These are phyloP conservation scores for Leccinum uliginosum DNA, from an alignment of 768 basidiomycete genomes.

Conservation along the genomic window DNA sequence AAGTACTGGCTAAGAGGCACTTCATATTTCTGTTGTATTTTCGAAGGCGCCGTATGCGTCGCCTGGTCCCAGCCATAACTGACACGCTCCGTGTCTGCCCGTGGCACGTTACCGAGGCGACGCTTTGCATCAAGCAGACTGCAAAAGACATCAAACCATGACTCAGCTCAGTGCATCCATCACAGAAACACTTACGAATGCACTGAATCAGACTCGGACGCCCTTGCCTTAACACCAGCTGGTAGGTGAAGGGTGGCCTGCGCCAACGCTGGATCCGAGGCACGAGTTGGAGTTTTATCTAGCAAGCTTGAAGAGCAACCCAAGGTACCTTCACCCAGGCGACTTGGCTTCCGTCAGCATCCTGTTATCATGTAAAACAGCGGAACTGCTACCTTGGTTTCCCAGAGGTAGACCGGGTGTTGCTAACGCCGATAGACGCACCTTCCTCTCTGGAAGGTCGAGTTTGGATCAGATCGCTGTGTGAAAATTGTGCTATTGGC, in stretches of 20 bases:
- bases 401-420: not conserved
- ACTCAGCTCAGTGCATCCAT: not conserved
- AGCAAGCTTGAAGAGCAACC: not conserved
- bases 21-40: constrained; percentile 5
- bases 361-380: not conserved
- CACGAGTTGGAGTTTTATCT: not conserved
- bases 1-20: constrained; percentile 19
- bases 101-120: not conserved
- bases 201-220: not conserved
- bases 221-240: not conserved
- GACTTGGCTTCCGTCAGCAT: constrained; percentile 4
- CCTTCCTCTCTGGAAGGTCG: not conserved
- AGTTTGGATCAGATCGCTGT: not conserved
- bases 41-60: not conserved
- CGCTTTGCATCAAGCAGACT: constrained; percentile 1
- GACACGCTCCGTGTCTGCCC: not conserved
- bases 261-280: not conserved
- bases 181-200: constrained; percentile 5
- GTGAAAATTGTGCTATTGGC: not conserved
- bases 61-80: constrained; percentile 2
- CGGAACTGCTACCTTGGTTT: not conserved
- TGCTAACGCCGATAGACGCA: not conserved
- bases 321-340: not conserved
- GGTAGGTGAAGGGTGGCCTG: not conserved
- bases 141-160: not conserved